Evolutionary conservation across 805 yeast genomes (phyloP), one percentile per base, ranked within the genome.

Genomic region (Naumovozyma dairenensis): DNA sequence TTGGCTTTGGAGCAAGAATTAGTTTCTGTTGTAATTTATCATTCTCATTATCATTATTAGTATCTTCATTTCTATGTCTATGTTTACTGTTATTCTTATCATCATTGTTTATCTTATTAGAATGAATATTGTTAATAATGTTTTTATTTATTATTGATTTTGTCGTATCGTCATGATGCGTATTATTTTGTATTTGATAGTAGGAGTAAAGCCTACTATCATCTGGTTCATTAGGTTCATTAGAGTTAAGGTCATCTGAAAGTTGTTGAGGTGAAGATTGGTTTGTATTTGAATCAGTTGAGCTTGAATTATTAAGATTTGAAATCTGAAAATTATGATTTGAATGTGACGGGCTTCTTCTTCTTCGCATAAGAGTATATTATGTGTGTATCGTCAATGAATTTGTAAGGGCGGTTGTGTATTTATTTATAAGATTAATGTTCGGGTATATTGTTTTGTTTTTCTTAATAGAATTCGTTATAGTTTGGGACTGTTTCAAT

Each of bases 301-400:
- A 25, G 19, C 34, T 16, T n/a, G 14, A 24, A 14, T 12, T 24
- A 5, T 24, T 24, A n/a, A 31, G 48, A 55, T 51, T 56, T 59
- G 64, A 60, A 47, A 57, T 54, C 48, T 57, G 59, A 49, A 52
- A 51, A 39, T 51, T 53, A 33, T 51, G 56, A 43, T 60, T 61
- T 28, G 78, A 72, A 42, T 57, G 59, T 27, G 79, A 72, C 66
- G 79, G 79, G 77, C 72, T 72, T 62, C 72, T 73, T 62, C 80
- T 79, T 34, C 38, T 38, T 32, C 41, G 35, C 39, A 36, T 39
- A 25, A 18, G 31, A 25, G 20, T 24, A 31, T 31, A 17, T 32
- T 17, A 30, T 29, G 9, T 29, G 20, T 29, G 8, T 8, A 16
- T 17, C 15, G 8, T 16, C n/a, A n/a, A n/a, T n/a, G n/a, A n/a